phyloP scores from a whole-genome alignment of 78 protist genomes.

The Protostelium mycophagum region DNA sequence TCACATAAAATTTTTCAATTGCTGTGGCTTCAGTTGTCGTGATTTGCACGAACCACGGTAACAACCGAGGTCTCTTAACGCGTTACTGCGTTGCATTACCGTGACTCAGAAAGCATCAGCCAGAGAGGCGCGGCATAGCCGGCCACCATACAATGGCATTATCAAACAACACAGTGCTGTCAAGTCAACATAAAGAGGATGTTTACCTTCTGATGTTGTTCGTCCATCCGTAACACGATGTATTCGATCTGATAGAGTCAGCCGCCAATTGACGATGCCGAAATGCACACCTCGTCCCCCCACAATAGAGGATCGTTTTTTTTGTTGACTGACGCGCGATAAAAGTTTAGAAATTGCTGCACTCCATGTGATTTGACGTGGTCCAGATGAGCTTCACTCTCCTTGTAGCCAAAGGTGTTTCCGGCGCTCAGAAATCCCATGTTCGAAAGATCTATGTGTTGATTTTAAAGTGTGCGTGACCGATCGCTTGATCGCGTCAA shows the following conservation, averaged over 20 bases:
- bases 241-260: slow-evolving; percentile 64
- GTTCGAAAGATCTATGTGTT: background rate
- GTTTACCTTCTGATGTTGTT: background rate
- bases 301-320: slow-evolving; percentile 52
- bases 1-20: too few species aligned
- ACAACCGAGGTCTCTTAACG: too few species aligned
- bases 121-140: too few species aligned
- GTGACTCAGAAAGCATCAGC: slow-evolving; percentile 43
- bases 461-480: too few species aligned
- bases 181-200: slow-evolving; percentile 27
- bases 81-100: too few species aligned
- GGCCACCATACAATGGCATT: too few species aligned
- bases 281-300: slow-evolving; percentile 79
- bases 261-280: background rate
- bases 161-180: too few species aligned
- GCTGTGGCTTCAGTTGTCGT: too few species aligned
- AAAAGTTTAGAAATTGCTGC: slow-evolving; percentile 75
- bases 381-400: slow-evolving; percentile 17
- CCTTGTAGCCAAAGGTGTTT: slow-evolving; percentile 60
- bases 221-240: slow-evolving; percentile 35
- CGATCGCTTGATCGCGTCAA: too few species aligned
- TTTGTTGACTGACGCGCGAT: slow-evolving; percentile 22
- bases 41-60: too few species aligned
- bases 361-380: slow-evolving; percentile 79
- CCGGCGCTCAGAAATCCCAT: slow-evolving; percentile 76